Evolutionary conservation across 1,284 basidiomycete species (phyloP), one percentile per base, ranked within the genome.

Genomic region (Amylostereum areolatum): DNA sequence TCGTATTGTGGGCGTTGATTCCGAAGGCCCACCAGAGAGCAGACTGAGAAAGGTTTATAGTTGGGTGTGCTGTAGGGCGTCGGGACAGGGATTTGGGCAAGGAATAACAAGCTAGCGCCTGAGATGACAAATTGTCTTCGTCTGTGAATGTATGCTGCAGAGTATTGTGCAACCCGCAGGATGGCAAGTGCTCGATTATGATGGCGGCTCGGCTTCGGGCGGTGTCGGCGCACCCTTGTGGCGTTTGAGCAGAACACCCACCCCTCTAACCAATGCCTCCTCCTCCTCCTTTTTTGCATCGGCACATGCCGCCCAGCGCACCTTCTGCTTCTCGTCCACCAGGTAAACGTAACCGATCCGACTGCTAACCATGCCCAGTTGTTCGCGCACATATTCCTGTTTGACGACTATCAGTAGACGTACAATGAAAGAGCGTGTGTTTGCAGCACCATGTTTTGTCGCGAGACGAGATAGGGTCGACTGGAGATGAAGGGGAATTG

Each of bases 291-390:
- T 62, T 53, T 80, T 86, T 0, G 94, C 89, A 60, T 91, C 87
- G 1, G 85, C 93, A 55, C 92, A 89, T 2, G 84, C 96, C 1
- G 90, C 96, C 97, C 96, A 99, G 18, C 97, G 80, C 46, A 99
- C 80, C 64, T 84, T 90, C 52, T 84, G 68, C 52, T 89, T 81
- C 60, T 85, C 79, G 61, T 97, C 96, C 24, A 98, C 81, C 6
- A 99, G 75, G 63, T 89, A 99, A 8, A 96, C 86, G 62, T 97
- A 97, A 3, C 94, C 97, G 32, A 98, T 81, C 57, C 92, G 85
- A 62, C 87, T 88, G 69, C 98, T 99, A 43, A 83, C 81, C 72
- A 97, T 85, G 0, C 91, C 91, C 43, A 97, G 68, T 1, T 85
- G 82, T 54, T 92, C 82, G 36, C 93, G 79, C 35, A 96, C 67